These are phyloP conservation scores for Diddensiella transvaalensis DNA, from an alignment of 805 yeast genomes.

Conservation along the genomic window DNA sequence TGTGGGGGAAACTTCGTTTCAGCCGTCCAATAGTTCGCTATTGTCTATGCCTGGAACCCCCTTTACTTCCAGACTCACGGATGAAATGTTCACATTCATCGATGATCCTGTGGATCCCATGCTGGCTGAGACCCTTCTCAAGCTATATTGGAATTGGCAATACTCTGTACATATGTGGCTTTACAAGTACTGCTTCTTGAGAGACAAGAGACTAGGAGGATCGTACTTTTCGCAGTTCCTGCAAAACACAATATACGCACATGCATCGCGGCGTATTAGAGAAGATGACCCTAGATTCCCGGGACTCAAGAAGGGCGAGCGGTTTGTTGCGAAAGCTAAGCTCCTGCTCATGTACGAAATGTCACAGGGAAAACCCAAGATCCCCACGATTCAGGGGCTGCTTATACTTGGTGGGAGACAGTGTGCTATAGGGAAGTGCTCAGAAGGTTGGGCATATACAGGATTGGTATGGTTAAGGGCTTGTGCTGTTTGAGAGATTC, in stretches of 20 bases:
- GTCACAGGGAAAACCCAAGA: constrained; percentile 7
- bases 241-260: constrained; percentile 3
- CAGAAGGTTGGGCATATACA: constrained; percentile 10
- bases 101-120: background rate
- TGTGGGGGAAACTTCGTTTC: background rate
- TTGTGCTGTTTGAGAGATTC: background rate
- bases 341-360: constrained; percentile 8
- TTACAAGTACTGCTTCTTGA: constrained; percentile 7
- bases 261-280: constrained; percentile 9
- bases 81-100: constrained; percentile 6
- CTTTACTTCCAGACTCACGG: background rate
- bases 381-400: constrained; percentile 11
- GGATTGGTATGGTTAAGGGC: constrained; percentile 1
- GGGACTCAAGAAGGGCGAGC: constrained; percentile 5
- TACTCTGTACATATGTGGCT: constrained; percentile 7
- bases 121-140: constrained; percentile 3
- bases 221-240: constrained; percentile 8
- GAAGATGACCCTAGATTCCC: constrained; percentile 6
- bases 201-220: constrained; percentile 9
- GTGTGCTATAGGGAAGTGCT: constrained; percentile 7
- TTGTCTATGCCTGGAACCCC: constrained; percentile 6
- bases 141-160: constrained; percentile 9
- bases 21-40: background rate
- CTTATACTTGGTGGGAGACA: constrained; percentile 7
- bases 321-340: constrained; percentile 8